A percentile compares a stretch with the other conserved stretches of the same genome.
Evolutionary conservation across 495 filamentous ascomycete species (phyloP).

Genomic region (Paragyromitra xinjiangensis): DNA sequence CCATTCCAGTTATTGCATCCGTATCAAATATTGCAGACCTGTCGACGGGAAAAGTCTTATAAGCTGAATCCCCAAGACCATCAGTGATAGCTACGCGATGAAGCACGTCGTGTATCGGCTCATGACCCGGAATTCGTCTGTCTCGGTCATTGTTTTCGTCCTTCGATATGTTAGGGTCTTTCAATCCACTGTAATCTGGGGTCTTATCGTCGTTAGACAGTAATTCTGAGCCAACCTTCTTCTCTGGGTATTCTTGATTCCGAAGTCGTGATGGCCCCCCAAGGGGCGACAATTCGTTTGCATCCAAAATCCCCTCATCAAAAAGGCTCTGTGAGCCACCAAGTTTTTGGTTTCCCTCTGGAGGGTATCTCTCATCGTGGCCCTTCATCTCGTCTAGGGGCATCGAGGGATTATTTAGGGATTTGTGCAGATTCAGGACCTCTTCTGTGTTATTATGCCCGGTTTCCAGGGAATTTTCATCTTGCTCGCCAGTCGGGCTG

Average conservation of each 20-base stretch:
- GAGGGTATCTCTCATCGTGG: neutral
- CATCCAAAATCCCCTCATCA: neutral
- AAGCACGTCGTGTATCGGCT: neutral
- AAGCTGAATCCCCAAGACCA: neutral
- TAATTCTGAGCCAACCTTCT: neutral
- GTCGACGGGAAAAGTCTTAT: constrained; percentile 3
- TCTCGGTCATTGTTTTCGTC: neutral
- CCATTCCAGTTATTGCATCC: neutral
- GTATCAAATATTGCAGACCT: neutral
- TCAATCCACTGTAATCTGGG: neutral
- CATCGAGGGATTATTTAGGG: neutral
- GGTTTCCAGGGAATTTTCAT: neutral
- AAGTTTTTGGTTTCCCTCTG: neutral
- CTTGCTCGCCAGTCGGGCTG: neutral
- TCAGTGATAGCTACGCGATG: neutral
- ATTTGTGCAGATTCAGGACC: neutral
- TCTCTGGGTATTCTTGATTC: neutral
- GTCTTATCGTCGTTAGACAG: neutral
- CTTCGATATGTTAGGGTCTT: neutral
- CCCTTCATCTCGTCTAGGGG: neutral
- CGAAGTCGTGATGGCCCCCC: neutral
- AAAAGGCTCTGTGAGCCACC: neutral
- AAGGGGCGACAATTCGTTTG: neutral
- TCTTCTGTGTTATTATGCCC: neutral
- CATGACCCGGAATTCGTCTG: neutral